These are phyloP conservation scores for Cryptococcus neoformans DNA, from an alignment of 1,284 basidiomycete genomes.

Conservation along the genomic window DNA sequence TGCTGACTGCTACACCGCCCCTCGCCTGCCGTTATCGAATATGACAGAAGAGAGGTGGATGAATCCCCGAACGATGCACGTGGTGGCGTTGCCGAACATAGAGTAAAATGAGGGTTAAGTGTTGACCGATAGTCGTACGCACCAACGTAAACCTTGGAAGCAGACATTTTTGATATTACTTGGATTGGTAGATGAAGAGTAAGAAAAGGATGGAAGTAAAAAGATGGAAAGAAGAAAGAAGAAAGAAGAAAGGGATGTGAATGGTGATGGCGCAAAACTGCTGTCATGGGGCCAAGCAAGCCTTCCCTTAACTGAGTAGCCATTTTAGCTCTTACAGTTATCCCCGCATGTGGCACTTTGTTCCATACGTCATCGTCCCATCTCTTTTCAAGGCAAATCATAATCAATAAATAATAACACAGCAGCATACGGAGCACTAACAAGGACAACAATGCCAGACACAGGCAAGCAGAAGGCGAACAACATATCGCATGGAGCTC, in stretches of 20 bases:
- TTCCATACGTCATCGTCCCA: neutral
- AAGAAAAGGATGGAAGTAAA: neutral
- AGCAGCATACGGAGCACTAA: neutral
- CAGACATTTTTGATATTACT: conserved; percentile 12
- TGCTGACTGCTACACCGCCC: neutral
- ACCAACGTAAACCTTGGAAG: conserved; percentile 29
- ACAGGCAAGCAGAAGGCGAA: neutral
- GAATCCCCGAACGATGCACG: conserved; percentile 11
- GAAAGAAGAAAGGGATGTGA: conserved; percentile 1
- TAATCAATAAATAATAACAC: too few relatives aligned
- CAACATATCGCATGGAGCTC: conserved; percentile 33
- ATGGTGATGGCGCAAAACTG: too few relatives aligned
- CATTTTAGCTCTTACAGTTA: neutral
- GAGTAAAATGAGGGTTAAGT: too few relatives aligned
- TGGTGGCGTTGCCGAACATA: neutral
- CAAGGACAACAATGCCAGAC: neutral
- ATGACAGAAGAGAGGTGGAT: neutral
- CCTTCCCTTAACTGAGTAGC: neutral
- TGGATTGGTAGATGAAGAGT: too few relatives aligned
- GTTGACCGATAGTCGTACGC: conserved; percentile 3
- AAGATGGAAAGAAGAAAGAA: conserved; percentile 5
- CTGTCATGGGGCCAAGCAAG: neutral
- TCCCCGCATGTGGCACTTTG: neutral
- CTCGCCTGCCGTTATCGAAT: neutral
- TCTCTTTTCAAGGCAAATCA: too few relatives aligned